A percentile compares a stretch with the other conserved stretches of the same genome.
Evolutionary conservation across 2,329 filamentous ascomycete genomes (phyloP).

Genomic region (Cladophialophora carrionii): DNA sequence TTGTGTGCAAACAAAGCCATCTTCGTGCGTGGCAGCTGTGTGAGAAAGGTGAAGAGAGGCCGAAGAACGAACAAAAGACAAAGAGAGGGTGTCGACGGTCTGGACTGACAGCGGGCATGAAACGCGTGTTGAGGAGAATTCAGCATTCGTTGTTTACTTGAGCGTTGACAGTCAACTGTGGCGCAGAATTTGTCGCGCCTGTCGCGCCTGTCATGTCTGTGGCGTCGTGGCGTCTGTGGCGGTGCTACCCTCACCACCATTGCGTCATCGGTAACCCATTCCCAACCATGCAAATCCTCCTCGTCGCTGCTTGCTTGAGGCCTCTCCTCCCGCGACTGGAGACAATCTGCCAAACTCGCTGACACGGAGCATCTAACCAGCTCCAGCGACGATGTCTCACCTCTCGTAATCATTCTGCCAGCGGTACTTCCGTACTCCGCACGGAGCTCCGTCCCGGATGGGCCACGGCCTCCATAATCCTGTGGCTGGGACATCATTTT

Average conservation of each 20-base stretch:
- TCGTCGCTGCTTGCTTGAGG: not conserved
- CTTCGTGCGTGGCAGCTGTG: not conserved
- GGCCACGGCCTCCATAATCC: not conserved
- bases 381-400: not conserved
- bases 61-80: not conserved
- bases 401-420: conserved; percentile 7
- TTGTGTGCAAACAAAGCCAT: not conserved
- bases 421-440: not conserved
- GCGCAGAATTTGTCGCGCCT: not conserved
- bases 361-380: not conserved
- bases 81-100: not conserved
- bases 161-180: not conserved
- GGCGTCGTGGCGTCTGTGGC: not conserved
- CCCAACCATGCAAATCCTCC: no score
- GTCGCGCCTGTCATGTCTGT: not conserved
- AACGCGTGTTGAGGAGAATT: not conserved
- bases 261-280: not conserved
- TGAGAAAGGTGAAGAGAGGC: not conserved
- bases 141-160: not conserved
- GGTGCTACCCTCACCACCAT: not conserved
- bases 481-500: not conserved
- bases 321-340: not conserved
- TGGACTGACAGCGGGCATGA: no score
- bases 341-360: not conserved
- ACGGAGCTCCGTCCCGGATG: not conserved